Conservation (phyloP, 176 grass and related monocot species). For the Triticum aestivum region DNA sequence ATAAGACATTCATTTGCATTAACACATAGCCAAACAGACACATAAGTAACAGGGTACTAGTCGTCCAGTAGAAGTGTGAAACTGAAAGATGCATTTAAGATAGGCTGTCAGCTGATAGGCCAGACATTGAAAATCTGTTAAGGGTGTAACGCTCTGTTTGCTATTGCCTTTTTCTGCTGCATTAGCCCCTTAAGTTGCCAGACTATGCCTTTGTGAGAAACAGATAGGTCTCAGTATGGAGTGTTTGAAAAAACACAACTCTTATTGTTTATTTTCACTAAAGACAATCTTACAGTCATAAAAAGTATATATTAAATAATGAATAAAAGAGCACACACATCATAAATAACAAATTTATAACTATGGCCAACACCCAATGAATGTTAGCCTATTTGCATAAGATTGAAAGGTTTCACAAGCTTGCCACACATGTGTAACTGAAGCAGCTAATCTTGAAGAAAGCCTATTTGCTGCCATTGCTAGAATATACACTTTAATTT, state of each 20-base stretch:
- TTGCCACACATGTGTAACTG: conserved; percentile 17
- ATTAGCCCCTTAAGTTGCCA: not conserved
- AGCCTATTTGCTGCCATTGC: not conserved
- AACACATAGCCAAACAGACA: conserved; percentile 15
- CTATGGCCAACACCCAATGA: not conserved
- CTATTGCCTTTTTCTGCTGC: not conserved
- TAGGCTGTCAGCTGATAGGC: not conserved
- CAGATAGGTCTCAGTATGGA: not conserved
- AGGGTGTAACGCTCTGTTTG: not conserved
- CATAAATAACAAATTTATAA: not conserved
- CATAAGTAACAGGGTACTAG: not conserved
- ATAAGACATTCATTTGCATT: conserved; percentile 14
- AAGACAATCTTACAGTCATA: not conserved
- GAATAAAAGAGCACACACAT: not conserved
- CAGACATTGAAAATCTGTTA: conserved; percentile 1
- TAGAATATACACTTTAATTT: not conserved
- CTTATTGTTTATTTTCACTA: not conserved
- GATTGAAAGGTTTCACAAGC: not conserved
- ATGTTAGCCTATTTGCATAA: conserved; percentile 7
- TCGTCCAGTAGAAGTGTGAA: not conserved
- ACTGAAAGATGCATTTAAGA: not conserved
- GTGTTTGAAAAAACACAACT: not conserved
- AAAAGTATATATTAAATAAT: not conserved
- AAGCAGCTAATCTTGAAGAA: not conserved
- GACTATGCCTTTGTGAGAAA: not conserved